Evolutionary conservation across 495 filamentous ascomycete genomes (phyloP).

Genomic region (Trichoderma virens): DNA sequence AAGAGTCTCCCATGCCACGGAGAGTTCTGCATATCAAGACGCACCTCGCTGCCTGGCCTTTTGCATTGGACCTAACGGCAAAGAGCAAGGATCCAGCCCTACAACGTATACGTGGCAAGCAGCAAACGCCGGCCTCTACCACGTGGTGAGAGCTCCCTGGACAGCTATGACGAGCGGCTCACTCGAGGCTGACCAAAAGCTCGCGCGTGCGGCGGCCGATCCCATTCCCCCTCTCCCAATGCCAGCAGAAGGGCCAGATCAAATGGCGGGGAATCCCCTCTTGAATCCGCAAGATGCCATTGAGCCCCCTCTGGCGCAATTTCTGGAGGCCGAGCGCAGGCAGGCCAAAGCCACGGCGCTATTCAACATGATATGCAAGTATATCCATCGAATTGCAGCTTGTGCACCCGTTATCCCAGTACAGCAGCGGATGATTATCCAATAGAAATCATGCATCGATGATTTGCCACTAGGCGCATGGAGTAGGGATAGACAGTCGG

Average conservation of each 20-base stretch:
- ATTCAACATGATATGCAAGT: neutral
- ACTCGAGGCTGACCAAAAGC: neutral
- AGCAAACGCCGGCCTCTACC: neutral
- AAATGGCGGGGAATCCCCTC: neutral
- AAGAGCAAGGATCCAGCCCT: neutral
- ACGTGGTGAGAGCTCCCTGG: neutral
- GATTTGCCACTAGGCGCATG: neutral
- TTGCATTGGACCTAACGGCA: neutral
- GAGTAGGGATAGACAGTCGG: neutral
- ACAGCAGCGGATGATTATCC: neutral
- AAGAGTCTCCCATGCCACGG: neutral
- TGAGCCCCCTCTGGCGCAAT: neutral
- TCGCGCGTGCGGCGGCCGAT: neutral
- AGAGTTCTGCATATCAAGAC: neutral
- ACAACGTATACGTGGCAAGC: constrained; percentile 1
- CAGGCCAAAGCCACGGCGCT: neutral
- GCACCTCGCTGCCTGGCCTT: neutral
- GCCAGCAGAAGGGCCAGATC: neutral
- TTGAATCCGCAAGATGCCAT: neutral
- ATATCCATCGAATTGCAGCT: neutral
- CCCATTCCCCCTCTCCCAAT: neutral
- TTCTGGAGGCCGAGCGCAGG: neutral
- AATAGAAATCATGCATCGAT: neutral
- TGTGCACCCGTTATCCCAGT: neutral
- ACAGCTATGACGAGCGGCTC: neutral